Percentiles rank a stretch among this genome's conserved stretches.
phyloP scores from a whole-genome alignment of 208 protist genomes.

The Trichomonas tenax region DNA sequence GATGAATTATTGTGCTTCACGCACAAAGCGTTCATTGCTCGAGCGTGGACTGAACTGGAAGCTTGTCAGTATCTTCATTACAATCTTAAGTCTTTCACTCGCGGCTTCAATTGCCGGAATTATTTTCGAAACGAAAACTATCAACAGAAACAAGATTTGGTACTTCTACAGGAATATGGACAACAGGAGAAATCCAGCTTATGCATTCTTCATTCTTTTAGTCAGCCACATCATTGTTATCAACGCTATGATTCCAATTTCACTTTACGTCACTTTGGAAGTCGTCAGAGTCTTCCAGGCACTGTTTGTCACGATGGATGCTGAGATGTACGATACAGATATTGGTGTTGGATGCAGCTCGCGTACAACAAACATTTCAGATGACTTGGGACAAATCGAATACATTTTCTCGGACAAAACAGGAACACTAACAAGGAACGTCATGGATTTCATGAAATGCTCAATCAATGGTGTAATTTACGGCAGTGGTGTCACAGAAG shows the following conservation, averaged over 20 bases:
- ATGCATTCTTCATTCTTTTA: background rate
- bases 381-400: slow-evolving; percentile 84
- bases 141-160: background rate
- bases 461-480: background rate
- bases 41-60: background rate
- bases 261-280: slow-evolving; percentile 36
- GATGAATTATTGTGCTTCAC: slow-evolving; percentile 53
- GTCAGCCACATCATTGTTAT: background rate
- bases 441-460: slow-evolving; percentile 29
- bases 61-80: background rate
- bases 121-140: background rate
- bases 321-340: slow-evolving; percentile 1
- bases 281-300: slow-evolving; percentile 28
- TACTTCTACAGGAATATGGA: background rate
- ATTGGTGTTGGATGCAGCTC: background rate
- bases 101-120: background rate
- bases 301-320: background rate
- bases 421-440: slow-evolving; percentile 77
- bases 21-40: slow-evolving; percentile 19
- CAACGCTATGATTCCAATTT: slow-evolving; percentile 31
- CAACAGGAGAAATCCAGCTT: background rate
- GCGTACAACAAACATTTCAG: slow-evolving; percentile 64
- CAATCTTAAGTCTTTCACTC: background rate
- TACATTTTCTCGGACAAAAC: slow-evolving; percentile 96
- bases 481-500: background rate